phyloP scores from a whole-genome alignment of 371 early-diverging fungal genomes.

The Fennellomyces sp. region DNA sequence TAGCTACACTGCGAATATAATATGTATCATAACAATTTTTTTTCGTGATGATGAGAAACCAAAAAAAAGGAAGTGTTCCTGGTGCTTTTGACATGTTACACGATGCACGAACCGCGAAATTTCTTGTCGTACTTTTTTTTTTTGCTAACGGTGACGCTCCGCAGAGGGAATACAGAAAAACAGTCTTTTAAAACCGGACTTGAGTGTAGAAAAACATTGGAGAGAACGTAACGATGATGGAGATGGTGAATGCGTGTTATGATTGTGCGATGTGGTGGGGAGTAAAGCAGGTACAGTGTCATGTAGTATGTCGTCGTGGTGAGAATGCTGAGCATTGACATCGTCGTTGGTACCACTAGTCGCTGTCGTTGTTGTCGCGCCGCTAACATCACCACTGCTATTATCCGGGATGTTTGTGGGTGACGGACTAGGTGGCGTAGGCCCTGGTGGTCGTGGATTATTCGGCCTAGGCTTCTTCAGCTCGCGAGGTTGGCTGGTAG shows the following conservation, averaged over 20 bases:
- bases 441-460: slow-evolving; percentile 6
- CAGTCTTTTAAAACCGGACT: neutral
- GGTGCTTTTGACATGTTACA: slow-evolving; percentile 1
- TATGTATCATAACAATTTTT: neutral
- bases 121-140: neutral
- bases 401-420: neutral
- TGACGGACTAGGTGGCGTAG: slow-evolving; percentile 5
- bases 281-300: no score
- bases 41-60: neutral
- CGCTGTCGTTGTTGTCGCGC: neutral
- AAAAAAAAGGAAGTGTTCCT: neutral
- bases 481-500: neutral
- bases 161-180: slow-evolving; percentile 5
- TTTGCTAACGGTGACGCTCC: neutral
- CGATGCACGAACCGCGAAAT: neutral
- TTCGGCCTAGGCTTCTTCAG: slow-evolving; percentile 6
- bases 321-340: no score
- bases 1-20: neutral
- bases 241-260: neutral
- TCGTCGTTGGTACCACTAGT: neutral
- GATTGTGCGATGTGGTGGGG: no score
- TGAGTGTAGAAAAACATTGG: neutral
- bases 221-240: neutral
- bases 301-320: no score
- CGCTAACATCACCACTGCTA: neutral